Base-by-base conservation (phyloP, 352 stramenopile species). In the Pythium rhizo-oryzae region DNA sequence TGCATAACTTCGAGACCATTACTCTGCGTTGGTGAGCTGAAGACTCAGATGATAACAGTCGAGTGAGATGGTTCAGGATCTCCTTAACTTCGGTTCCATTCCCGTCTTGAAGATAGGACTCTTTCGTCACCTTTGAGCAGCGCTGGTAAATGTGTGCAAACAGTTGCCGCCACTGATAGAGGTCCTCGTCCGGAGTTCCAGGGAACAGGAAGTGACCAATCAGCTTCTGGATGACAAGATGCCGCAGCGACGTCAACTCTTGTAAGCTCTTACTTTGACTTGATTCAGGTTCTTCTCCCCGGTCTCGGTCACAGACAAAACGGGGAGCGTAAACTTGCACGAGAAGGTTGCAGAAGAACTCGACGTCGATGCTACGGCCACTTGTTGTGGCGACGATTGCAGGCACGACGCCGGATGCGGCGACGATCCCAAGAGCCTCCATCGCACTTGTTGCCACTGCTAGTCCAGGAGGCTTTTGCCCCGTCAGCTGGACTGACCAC, bases 271-370 rank as follows among this genome's bases (percentile, higher is more conserved):
- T 87, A 51, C 76, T 82, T 79, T 59, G 53, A 7, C 44, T 50
- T 53, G 82, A 70, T 3, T 59, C 69, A 65, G 67, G 68, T 4
- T 54, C 72, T 25, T 49, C 39, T 21, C 62, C 57, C 2, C 24
- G 28, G 25, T 75, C 57, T 8, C 24, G 28, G 25, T 75, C 75
- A 23, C 76, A 74, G 2, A 59, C 55, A 19, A 63, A 30, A 19
- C 69, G 66, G 54, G 67, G 59, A 3, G 75, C 69, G 37, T 94
- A 94, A 1, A 92, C 72, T 68, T 94, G 81, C 11, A 87, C 77
- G 35, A 92, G 78, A 37, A 94, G 63, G 37, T 85, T 87, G 69
- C 88, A 96, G 49, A 93, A 93, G 69, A 93, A 92, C 21, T 62
- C 74, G 2, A 91, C 81, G 33, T 93, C 81, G n/a, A 85, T 75